A percentile compares a stretch with the other conserved stretches of the same genome.
These are phyloP conservation scores for Aristolochia fimbriata DNA, from an alignment of 164 flowering plant genomes.

Conservation along the genomic window DNA sequence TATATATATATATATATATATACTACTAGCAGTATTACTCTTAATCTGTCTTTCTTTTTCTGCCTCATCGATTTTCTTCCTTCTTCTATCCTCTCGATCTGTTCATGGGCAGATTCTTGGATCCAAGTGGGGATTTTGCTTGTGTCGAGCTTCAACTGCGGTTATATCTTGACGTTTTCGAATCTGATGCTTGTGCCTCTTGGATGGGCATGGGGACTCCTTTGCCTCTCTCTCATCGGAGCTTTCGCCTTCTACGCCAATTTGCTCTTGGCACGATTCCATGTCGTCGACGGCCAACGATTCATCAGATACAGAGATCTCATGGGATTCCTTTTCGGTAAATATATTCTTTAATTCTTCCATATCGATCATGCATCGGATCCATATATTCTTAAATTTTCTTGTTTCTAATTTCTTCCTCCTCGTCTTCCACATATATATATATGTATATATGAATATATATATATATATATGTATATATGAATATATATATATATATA, in stretches of 20 bases:
- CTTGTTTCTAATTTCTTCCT: no score
- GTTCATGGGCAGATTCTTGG: conserved; percentile 76
- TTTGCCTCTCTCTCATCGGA: conserved; percentile 26
- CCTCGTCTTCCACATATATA: no score
- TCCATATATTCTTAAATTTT: no score
- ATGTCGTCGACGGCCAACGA: conserved; percentile 37
- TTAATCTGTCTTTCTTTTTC: neutral
- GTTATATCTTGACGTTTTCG: conserved; percentile 42
- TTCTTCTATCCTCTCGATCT: neutral
- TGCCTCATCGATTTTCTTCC: neutral
- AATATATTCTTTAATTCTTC: no score
- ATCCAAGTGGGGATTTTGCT: conserved; percentile 43
- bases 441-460: no score
- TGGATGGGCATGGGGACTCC: conserved; percentile 48
- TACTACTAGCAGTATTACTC: no score
- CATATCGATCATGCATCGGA: no score
- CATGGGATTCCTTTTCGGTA: conserved; percentile 42
- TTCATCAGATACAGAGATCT: conserved; percentile 59
- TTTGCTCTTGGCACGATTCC: conserved; percentile 46
- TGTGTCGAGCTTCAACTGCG: conserved; percentile 37
- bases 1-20: no score
- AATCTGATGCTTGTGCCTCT: conserved; percentile 43
- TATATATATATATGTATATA: no score
- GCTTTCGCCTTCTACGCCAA: conserved; percentile 31
- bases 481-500: no score